Percentiles rank a stretch among this genome's conserved stretches.
phyloP scores from a whole-genome alignment of 306 rosid species.

The Rubus parviflorus region DNA sequence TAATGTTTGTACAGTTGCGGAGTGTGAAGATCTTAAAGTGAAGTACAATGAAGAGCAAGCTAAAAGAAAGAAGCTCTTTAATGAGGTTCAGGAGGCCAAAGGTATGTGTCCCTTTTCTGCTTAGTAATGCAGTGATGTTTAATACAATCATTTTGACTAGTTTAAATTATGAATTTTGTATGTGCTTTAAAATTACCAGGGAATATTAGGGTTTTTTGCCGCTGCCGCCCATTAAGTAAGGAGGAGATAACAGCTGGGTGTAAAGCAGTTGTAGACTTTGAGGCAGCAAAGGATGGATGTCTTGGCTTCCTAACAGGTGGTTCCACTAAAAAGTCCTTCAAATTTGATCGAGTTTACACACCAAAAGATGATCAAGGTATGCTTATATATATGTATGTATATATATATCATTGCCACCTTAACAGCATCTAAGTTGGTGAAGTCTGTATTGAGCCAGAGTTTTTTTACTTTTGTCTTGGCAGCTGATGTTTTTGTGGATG shows the following conservation, averaged over 20 bases:
- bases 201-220: constrained; percentile 86
- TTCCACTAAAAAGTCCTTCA: constrained; percentile 62
- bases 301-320: constrained; percentile 63
- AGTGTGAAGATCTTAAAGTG: constrained; percentile 85
- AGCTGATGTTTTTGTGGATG: constrained; percentile 82
- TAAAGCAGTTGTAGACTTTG: constrained; percentile 68
- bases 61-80: constrained; percentile 72
- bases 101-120: constrained; percentile 39
- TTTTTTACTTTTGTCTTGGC: constrained; percentile 39
- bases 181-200: constrained; percentile 42
- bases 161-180: background rate
- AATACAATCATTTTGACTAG: constrained; percentile 5
- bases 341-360: constrained; percentile 77
- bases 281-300: constrained; percentile 78
- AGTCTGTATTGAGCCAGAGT: constrained; percentile 13
- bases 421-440: background rate
- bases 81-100: constrained; percentile 91
- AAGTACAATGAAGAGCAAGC: constrained; percentile 78
- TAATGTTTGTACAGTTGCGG: constrained; percentile 54
- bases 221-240: constrained; percentile 84
- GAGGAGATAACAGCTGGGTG: constrained; percentile 57
- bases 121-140: background rate
- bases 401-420: constrained; percentile 15
- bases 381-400: background rate
- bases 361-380: constrained; percentile 86